A percentile compares a stretch with the other conserved stretches of the same genome.
phyloP scores from a whole-genome alignment of 1,284 basidiomycete species.

The Ceratobasidium sp. region DNA sequence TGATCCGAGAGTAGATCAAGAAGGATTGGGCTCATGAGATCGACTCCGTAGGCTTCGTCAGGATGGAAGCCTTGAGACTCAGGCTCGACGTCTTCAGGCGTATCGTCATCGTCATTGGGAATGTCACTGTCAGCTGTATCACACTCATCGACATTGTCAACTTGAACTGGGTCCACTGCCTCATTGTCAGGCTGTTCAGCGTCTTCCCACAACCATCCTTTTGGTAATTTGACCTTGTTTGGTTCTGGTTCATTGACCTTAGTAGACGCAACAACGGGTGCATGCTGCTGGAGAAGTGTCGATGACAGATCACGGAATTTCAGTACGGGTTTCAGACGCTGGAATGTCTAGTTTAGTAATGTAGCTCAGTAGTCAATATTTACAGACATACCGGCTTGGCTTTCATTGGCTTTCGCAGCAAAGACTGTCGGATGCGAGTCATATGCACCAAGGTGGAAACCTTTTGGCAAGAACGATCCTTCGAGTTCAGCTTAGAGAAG shows the following conservation, averaged over 20 bases:
- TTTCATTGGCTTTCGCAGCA: neutral
- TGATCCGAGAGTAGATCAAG: neutral
- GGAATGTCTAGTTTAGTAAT: neutral
- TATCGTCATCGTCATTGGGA: neutral
- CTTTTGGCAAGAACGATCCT: conserved; percentile 49
- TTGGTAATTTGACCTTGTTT: neutral
- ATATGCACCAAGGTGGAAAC: conserved; percentile 51
- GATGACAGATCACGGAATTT: conserved; percentile 3
- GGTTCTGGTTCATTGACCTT: neutral
- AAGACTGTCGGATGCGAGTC: conserved; percentile 45
- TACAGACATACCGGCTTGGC: neutral
- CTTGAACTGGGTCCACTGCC: neutral
- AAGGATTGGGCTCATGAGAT: neutral
- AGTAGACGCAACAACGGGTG: neutral
- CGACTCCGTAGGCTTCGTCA: neutral
- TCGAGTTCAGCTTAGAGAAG: conserved; percentile 55
- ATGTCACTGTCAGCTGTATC: neutral
- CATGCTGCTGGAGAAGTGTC: neutral
- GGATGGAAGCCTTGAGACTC: neutral
- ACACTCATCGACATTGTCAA: neutral
- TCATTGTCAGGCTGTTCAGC: neutral
- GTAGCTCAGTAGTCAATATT: neutral
- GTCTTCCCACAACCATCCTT: neutral
- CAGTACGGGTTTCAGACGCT: neutral
- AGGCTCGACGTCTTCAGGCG: neutral